phyloP scores from a whole-genome alignment of 2,329 filamentous ascomycete species.

The Penicillium italicum region DNA sequence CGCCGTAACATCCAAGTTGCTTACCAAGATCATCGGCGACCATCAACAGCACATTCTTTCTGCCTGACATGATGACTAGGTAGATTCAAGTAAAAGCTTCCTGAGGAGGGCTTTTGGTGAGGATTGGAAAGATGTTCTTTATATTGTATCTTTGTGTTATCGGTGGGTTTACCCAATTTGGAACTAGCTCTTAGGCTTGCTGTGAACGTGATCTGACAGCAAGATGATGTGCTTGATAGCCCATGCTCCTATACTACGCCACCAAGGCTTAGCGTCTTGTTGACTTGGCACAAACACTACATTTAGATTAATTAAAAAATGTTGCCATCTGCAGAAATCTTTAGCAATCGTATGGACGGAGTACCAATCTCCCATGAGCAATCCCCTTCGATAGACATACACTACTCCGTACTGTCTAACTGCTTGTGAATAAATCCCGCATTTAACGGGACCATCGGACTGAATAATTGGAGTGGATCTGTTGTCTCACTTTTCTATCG shows the following conservation, averaged over 20 bases:
- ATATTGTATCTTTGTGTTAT: not conserved
- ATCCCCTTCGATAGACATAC: not conserved
- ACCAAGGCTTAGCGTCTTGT: not conserved
- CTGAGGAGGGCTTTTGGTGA: too few species aligned
- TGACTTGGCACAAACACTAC: not conserved
- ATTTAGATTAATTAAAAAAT: conserved; percentile 3
- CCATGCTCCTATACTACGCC: not conserved
- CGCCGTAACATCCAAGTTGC: conserved; percentile 36
- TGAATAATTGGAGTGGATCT: not conserved
- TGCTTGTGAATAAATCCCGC: not conserved
- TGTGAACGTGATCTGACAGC: not conserved
- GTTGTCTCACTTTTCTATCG: not conserved
- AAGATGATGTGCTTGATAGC: not conserved
- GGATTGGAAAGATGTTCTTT: not conserved
- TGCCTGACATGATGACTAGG: not conserved
- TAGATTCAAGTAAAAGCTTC: not conserved
- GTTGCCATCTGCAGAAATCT: not conserved
- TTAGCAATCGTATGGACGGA: not conserved
- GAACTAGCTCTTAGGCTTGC: not conserved
- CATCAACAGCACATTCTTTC: conserved; percentile 40
- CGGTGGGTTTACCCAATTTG: not conserved
- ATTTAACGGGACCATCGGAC: not conserved
- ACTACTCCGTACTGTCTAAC: not conserved
- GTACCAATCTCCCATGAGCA: too few species aligned
- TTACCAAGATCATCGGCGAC: conserved; percentile 46